Evolutionary conservation across 2,329 filamentous ascomycete genomes (phyloP).

Genomic region (Aspergillus puulaauensis): DNA sequence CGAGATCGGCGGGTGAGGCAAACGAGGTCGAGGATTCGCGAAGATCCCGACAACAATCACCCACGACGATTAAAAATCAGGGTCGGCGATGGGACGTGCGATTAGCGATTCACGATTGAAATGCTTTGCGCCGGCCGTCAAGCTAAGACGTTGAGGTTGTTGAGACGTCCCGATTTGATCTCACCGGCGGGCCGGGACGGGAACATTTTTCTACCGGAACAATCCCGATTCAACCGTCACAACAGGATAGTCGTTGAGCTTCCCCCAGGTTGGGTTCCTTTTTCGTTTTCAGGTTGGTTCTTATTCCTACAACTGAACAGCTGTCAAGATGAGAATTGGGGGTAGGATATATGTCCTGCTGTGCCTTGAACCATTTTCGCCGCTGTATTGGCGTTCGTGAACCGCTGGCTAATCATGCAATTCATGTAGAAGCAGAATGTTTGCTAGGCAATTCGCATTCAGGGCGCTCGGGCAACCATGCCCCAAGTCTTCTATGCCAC

Average conservation of each 20-base stretch:
- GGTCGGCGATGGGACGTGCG: neutral
- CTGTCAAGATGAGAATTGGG: neutral
- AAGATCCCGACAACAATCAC: slow-evolving; percentile 7
- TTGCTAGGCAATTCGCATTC: slow-evolving; percentile 28
- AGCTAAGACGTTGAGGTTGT: slow-evolving; percentile 33
- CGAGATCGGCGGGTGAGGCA: slow-evolving; percentile 16
- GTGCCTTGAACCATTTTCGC: neutral
- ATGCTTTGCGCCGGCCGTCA: slow-evolving; percentile 3
- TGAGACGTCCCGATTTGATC: slow-evolving; percentile 29
- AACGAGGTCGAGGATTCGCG: neutral
- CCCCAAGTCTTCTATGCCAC: slow-evolving; percentile 17
- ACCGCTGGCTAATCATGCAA: slow-evolving; percentile 1
- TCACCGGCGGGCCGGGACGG: slow-evolving; percentile 39
- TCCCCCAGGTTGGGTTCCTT: neutral
- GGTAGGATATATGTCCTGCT: neutral
- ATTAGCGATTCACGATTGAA: slow-evolving; percentile 1
- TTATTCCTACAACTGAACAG: neutral
- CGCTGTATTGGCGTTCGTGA: neutral
- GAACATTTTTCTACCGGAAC: slow-evolving; percentile 43
- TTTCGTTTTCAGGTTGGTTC: neutral
- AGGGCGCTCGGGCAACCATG: slow-evolving; percentile 28
- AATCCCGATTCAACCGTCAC: slow-evolving; percentile 18
- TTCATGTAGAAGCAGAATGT: slow-evolving; percentile 24
- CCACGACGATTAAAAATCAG: neutral
- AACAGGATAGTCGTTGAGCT: slow-evolving; percentile 5